Evolutionary conservation across 1,139 yeast genomes (phyloP), one percentile per base, ranked within the genome.

Genomic region (Yamadazyma mexicana): DNA sequence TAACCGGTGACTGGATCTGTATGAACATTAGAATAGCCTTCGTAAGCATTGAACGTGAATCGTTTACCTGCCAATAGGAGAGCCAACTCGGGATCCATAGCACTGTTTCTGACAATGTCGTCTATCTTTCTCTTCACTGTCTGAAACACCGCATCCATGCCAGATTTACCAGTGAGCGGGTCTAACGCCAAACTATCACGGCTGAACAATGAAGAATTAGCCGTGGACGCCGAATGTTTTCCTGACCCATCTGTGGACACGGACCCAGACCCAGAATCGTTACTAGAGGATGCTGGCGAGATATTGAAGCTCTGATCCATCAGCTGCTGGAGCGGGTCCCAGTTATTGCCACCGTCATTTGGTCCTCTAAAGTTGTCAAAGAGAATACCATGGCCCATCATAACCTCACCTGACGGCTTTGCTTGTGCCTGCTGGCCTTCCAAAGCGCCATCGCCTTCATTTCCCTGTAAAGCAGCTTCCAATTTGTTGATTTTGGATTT

Each of bases 401-500:
- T n/a, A n/a, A n/a, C n/a, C n/a, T 10, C 11, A 10, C n/a, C n/a
- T 5, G 26, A 4, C 11, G n/a, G 26, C 9, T 9, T 11, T 24
- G n/a, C 5, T 5, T 4, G 17, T 10, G 29, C 7, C 9, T 9
- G 5, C 27, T 8, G 11, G 8, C 5, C 12, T 17, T 5, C 14
- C 14, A 17, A 10, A 15, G 16, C 7, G 7, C 14, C 29, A 15
- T 14, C 17, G 10, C 17, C 16, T 6, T 3, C 10, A 4, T 26
- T 10, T 10, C 22, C 22, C 8, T 29, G 17, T 10, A 29, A 4
- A n/a, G 58, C 22, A 10, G 29, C 12, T 14, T 38, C 40, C 22
- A 38, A 29, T 15, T 31, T 31, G 4, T 6, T 2, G 12, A 34
- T 15, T 30, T 34, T 38, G 3, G 28, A 15, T 20, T 34, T 34